Percentiles rank a stretch among this genome's conserved stretches.
phyloP scores from a whole-genome alignment of 805 yeast species.

The Saccharomycopsis sp. region DNA sequence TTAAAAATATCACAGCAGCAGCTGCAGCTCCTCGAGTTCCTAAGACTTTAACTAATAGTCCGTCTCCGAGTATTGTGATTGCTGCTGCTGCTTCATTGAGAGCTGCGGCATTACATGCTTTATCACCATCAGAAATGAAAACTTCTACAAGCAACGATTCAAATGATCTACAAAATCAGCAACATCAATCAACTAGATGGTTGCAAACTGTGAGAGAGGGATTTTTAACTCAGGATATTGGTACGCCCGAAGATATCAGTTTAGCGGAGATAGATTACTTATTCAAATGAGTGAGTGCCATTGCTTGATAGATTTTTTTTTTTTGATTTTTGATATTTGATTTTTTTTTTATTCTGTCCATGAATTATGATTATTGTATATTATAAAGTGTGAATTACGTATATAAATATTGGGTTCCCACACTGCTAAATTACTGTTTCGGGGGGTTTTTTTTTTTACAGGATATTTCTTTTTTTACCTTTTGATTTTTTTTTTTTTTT shows the following conservation, averaged over 20 bases:
- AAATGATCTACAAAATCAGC: neutral
- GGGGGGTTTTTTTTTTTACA: conserved; percentile 3
- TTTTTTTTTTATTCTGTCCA: neutral
- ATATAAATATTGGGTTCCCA: neutral
- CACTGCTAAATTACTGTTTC: conserved; percentile 2
- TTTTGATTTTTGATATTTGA: conserved; percentile 17
- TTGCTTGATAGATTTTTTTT: too few species aligned
- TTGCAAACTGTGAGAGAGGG: conserved; percentile 68
- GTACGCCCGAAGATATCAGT: conserved; percentile 70
- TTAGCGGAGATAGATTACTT: conserved; percentile 58
- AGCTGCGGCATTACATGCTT: conserved; percentile 53
- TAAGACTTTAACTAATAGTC: conserved; percentile 44
- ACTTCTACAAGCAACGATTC: conserved; percentile 28
- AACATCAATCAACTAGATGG: conserved; percentile 51
- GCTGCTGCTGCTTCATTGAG: conserved; percentile 52
- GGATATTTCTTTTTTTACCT: conserved; percentile 2
- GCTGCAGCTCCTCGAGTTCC: conserved; percentile 80
- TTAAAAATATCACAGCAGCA: conserved; percentile 56
- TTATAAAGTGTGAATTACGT: neutral
- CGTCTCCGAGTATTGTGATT: conserved; percentile 59
- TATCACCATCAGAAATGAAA: conserved; percentile 34
- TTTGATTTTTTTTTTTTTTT: conserved; percentile 2
- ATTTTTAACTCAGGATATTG: conserved; percentile 69
- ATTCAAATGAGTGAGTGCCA: conserved; percentile 27
- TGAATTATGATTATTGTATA: neutral